Conservation (phyloP, 225 moss, liverwort and hornwort genomes). For the Antitrichia curtipendula region DNA sequence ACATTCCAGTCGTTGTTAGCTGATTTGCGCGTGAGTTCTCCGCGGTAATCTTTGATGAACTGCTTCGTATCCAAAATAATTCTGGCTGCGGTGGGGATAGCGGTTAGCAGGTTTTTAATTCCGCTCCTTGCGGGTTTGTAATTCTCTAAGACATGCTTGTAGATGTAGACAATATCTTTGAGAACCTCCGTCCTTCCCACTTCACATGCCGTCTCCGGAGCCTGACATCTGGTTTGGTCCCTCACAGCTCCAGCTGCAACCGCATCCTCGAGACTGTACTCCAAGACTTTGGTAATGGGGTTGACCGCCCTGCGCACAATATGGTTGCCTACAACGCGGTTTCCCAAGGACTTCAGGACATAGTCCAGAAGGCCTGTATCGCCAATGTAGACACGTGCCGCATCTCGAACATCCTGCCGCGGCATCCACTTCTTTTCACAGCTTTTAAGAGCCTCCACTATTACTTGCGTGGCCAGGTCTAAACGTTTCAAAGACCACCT, state of each 20-base stretch:
- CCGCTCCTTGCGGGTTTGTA: slow-evolving; percentile 95
- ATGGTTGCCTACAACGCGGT: slow-evolving; percentile 80
- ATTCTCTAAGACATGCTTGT: slow-evolving; percentile 91
- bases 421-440: slow-evolving; percentile 99
- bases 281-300: slow-evolving; percentile 93
- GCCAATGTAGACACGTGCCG: slow-evolving; percentile 98
- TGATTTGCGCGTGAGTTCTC: slow-evolving; percentile 89
- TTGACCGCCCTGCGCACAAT: slow-evolving; percentile 95
- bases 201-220: slow-evolving; percentile 66
- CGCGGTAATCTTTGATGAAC: slow-evolving; percentile 96
- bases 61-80: slow-evolving; percentile 95
- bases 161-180: slow-evolving; percentile 88
- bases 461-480: slow-evolving; percentile 94
- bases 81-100: slow-evolving; percentile 88
- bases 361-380: slow-evolving; percentile 97
- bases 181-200: slow-evolving; percentile 87
- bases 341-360: slow-evolving; percentile 87
- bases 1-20: slow-evolving; percentile 95
- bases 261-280: slow-evolving; percentile 83
- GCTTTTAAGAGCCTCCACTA: slow-evolving; percentile 88
- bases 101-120: slow-evolving; percentile 73
- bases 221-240: slow-evolving; percentile 40
- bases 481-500: slow-evolving; percentile 94
- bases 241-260: slow-evolving; percentile 28
- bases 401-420: slow-evolving; percentile 92